Evolutionary conservation across 768 basidiomycete genomes (phyloP), one percentile per base, ranked within the genome.

Genomic region (Naganishia randhawae): DNA sequence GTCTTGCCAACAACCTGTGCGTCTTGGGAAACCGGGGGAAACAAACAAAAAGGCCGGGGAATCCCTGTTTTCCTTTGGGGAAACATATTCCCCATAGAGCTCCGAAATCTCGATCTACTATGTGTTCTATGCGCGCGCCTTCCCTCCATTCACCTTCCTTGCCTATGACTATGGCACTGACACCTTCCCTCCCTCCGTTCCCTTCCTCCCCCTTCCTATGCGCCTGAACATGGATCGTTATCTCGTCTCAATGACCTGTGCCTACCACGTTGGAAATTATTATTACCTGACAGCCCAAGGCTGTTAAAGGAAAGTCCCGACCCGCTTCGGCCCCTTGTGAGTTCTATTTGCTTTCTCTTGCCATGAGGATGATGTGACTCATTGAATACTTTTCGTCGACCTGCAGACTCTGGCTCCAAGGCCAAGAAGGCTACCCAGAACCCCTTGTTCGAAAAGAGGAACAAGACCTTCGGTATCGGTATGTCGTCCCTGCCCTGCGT

Each of bases 391-490:
- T 65, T 51, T n/a, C 51, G 3, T 2, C 50, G 45, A 27, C 22
- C n/a, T 48, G 27, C 29, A 67, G 66, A 67, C 67, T 61, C 55
- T 42, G 39, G 79, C 75, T 88, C 89, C 78, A 87, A 88, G 75
- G 85, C 85, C 84, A 91, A 91, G 83, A 87, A 87, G 81, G 68
- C 75, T 64, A 72, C 79, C 67, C 95, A 94, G 84, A 97, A 97
- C 85, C 95, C 95, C 75, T 87, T 98, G 74, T 96, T 97, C 81
- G 93, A 97, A 84, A 80, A 92, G 65, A 84, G 80, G 70, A 86
- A 92, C 75, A 90, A 89, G 82, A 94, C 93, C 85, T 97, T 95
- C 81, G 92, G 91, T 79, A 94, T 97, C 70, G 94, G 94, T 96
- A 71, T 11, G 85, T 71, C 33, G 11, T 19, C 9, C 22, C 14